These are phyloP conservation scores for Postia placenta DNA, from an alignment of 768 basidiomycete species.

Conservation along the genomic window DNA sequence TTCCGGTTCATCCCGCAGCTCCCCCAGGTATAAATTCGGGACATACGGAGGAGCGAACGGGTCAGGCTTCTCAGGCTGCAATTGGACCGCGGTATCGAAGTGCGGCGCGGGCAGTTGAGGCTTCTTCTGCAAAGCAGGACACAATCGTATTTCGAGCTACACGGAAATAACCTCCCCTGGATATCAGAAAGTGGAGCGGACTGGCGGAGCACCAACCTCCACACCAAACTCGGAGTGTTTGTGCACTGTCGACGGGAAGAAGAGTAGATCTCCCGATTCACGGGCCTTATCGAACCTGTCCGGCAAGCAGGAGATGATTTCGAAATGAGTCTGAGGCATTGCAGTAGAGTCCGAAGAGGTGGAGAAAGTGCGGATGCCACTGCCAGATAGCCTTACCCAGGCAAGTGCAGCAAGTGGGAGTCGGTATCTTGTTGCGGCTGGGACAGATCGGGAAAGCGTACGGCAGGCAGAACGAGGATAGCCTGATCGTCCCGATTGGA, in stretches of 20 bases:
- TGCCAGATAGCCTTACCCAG: too few species aligned
- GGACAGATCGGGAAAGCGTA: too few species aligned
- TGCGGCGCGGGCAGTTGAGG: constrained; percentile 43
- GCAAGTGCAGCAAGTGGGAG: too few species aligned
- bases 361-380: too few species aligned
- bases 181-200: background rate
- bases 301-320: constrained; percentile 52
- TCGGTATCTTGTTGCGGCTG: too few species aligned
- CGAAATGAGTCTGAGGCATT: constrained; percentile 19
- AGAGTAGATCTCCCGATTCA: constrained; percentile 60
- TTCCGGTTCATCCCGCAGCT: constrained; percentile 56
- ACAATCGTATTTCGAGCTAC: constrained; percentile 86
- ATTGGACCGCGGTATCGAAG: constrained; percentile 23
- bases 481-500: too few species aligned
- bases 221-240: constrained; percentile 55
- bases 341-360: too few species aligned
- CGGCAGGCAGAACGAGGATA: too few species aligned
- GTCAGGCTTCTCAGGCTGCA: constrained; percentile 37
- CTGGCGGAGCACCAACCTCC: constrained; percentile 40
- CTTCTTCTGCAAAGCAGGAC: constrained; percentile 83
- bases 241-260: constrained; percentile 70
- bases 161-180: too few species aligned
- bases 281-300: constrained; percentile 52
- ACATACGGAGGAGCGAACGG: constrained; percentile 89
- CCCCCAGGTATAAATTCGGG: constrained; percentile 67